Evolutionary conservation across 768 basidiomycete species (phyloP).

Genomic region (Tulasnella sp.): DNA sequence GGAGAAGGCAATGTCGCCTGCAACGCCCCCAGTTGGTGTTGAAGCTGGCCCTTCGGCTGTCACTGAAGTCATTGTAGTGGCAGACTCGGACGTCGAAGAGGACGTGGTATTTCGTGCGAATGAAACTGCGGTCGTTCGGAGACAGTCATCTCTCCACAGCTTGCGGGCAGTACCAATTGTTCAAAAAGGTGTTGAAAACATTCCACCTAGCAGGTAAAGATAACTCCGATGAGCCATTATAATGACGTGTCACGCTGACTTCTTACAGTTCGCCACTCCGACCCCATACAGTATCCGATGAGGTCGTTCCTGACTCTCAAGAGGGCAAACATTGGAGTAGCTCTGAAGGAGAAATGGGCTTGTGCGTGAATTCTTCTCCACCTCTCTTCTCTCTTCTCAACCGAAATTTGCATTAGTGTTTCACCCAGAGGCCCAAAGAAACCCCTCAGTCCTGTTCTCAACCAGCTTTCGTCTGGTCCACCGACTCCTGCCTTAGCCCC

Average conservation of each 20-base stretch:
- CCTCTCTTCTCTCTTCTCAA: not conserved
- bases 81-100: not conserved
- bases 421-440: not conserved
- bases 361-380: not conserved
- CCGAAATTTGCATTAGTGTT: not conserved
- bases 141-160: slow-evolving; percentile 5
- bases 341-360: not conserved
- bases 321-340: slow-evolving; percentile 8
- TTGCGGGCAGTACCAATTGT: not conserved
- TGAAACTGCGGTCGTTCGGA: not conserved
- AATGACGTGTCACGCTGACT: not conserved
- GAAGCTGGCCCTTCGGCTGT: not conserved
- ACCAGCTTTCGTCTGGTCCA: not conserved
- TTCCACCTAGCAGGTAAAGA: not conserved
- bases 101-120: not conserved
- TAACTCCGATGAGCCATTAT: not conserved
- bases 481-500: not conserved
- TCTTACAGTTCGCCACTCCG: not conserved
- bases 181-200: not conserved
- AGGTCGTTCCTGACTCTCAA: slow-evolving; percentile 10
- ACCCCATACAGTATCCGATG: not conserved
- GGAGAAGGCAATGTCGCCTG: too few relatives aligned
- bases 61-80: not conserved
- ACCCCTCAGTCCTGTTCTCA: not conserved
- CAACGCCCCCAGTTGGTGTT: not conserved